phyloP scores from a whole-genome alignment of 345 rosid genomes.

The Brassica cretica region DNA sequence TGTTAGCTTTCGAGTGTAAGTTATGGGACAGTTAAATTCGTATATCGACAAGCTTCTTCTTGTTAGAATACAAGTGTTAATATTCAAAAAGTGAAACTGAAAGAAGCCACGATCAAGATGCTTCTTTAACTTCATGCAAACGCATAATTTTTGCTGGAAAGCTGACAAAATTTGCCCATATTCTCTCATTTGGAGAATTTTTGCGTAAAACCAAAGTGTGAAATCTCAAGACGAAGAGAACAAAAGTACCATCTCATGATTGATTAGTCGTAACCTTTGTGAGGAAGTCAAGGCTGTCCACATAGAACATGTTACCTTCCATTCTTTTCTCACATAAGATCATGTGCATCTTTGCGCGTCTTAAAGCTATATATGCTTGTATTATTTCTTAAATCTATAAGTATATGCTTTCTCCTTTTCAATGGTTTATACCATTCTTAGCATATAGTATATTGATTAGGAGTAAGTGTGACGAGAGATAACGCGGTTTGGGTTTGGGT shows the following conservation, averaged over 20 bases:
- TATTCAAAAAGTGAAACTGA: slow-evolving; percentile 7
- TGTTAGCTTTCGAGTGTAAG: background rate
- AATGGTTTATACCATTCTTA: background rate
- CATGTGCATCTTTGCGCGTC: slow-evolving; percentile 42
- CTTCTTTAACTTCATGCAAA: slow-evolving; percentile 35
- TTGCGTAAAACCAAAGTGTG: slow-evolving; percentile 39
- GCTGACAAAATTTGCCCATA: slow-evolving; percentile 33
- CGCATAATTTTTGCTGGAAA: slow-evolving; percentile 33
- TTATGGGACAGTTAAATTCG: background rate
- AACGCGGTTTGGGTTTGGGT: slow-evolving; percentile 37
- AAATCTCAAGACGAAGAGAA: slow-evolving; percentile 36
- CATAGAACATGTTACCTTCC: slow-evolving; percentile 30
- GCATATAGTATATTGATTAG: background rate
- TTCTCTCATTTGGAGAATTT: slow-evolving; percentile 30
- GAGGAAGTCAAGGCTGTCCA: slow-evolving; percentile 42
- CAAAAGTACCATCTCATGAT: slow-evolving; percentile 35
- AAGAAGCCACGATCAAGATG: slow-evolving; percentile 34
- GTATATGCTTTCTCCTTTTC: background rate
- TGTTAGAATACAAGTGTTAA: background rate
- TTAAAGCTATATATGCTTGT: slow-evolving; percentile 17
- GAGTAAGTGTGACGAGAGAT: slow-evolving; percentile 34
- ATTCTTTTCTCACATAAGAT: slow-evolving; percentile 29
- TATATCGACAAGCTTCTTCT: background rate
- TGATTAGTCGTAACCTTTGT: slow-evolving; percentile 35
- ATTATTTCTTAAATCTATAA: background rate